Evolutionary conservation across 129 eudicot species (phyloP), one percentile per base, ranked within the genome.

Genomic region (Artemisia annua): DNA sequence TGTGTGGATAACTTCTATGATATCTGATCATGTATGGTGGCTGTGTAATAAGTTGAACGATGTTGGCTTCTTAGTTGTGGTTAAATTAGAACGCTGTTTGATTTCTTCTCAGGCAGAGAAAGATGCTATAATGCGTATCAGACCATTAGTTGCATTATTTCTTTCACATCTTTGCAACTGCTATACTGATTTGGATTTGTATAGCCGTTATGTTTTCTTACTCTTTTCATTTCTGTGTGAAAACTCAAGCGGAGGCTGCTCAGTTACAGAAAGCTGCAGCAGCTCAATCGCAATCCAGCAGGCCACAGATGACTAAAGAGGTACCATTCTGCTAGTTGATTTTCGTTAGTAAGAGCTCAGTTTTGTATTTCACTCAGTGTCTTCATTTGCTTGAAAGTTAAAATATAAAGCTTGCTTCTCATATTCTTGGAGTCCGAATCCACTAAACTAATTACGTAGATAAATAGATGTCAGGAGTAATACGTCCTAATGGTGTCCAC

Each of bases 101-200:
- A 66, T 67, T 74, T 67, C 14, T 76, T n/a, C 7, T 48, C 82
- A 93, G 98, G 96, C 98, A 35, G 98, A 90, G 78, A 94, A 94
- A 71, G 98, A 94, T 83, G 96, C 97, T 49, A 30, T 30, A 28
- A 4, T 30, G 4, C 35, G 5, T 30, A 30, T 30, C 1, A 24
- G 26, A 24, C 26, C 26, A 24, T 24, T 24, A 24, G 35, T 30
- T 30, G 35, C 35, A 30, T 30, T 30, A 30, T 30, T 30, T 30
- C 35, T 30, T 28, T 28, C 35, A 30, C 35, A 30, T 30, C 6
- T 30, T 65, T 44, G 43, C 16, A 20, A 9, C 35, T 30, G 35
- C 35, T 26, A 52, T 64, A 14, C 48, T 14, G 2, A 69, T 30
- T 30, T 30, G 35, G 35, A 28, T 28, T 30, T 30, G 35, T 30